phyloP scores from a whole-genome alignment of 2,329 filamentous ascomycete species.

The Colletotrichum tamarilloi region DNA sequence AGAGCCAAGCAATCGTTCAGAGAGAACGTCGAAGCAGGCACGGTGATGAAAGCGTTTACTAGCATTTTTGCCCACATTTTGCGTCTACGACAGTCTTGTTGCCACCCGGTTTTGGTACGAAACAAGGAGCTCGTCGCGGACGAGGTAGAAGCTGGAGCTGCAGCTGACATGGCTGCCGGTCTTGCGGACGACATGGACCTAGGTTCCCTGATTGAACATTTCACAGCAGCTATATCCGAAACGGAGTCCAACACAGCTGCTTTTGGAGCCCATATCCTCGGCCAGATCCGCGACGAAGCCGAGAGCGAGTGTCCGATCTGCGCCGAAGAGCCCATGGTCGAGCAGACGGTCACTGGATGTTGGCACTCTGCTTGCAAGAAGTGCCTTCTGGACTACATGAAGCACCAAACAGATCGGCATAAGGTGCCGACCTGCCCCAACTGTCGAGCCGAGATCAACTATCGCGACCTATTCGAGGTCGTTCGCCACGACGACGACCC shows the following conservation, averaged over 20 bases:
- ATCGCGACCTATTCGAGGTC: slow-evolving; percentile 91
- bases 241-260: slow-evolving; percentile 69
- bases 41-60: slow-evolving; percentile 93
- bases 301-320: slow-evolving; percentile 94
- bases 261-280: slow-evolving; percentile 88
- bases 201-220: slow-evolving; percentile 84
- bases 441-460: slow-evolving; percentile 85
- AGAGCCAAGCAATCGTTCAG: slow-evolving; percentile 87
- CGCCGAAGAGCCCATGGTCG: slow-evolving; percentile 93
- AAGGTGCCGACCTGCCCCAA: slow-evolving; percentile 87
- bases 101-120: slow-evolving; percentile 89
- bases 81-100: slow-evolving; percentile 91
- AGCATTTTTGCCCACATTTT: slow-evolving; percentile 98
- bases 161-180: slow-evolving; percentile 82
- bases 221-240: slow-evolving; percentile 76
- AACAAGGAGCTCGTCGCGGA: slow-evolving; percentile 88
- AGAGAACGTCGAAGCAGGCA: slow-evolving; percentile 89
- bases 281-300: slow-evolving; percentile 91
- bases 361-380: slow-evolving; percentile 98
- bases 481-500: slow-evolving; percentile 78
- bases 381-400: slow-evolving; percentile 90
- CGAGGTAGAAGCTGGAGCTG: slow-evolving; percentile 83
- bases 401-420: slow-evolving; percentile 83
- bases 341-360: slow-evolving; percentile 93
- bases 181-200: slow-evolving; percentile 97